Evolutionary conservation across 2,329 filamentous ascomycete species (phyloP), one percentile per base, ranked within the genome.

Genomic region (Colletotrichum navitas): DNA sequence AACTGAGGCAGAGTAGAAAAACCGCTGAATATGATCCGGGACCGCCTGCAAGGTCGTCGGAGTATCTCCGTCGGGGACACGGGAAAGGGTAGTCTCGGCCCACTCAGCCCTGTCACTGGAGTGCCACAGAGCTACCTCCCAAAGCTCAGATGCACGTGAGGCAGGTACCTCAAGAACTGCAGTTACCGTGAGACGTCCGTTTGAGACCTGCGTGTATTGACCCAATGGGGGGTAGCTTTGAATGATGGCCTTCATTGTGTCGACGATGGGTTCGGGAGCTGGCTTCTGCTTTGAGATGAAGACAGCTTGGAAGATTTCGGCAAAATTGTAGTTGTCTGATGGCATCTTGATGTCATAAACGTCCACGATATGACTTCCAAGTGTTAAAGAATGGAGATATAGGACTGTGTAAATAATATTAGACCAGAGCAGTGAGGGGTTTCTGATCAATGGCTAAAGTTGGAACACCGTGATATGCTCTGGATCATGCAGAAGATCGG

Each of bases 61-160:
- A 7, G 60, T 70, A 10, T 77, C 68, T 16, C 68, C 59, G 47
- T 69, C 72, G 45, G 75, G 63, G 73, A 79, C 55, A 10, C 78
- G 75, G 2, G 58, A 56, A 39, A 89, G 76, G 1, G 72, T 67
- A 24, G 83, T 88, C 85, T 95, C 83, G 81, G 81, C 72, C 90
- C 87, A 85, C 74, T 85, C 84, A 34, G 82, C 79, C 63, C 88
- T 87, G 75, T 92, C 90, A 73, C 77, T 73, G 5, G 86, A 86
- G 68, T 93, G 89, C 93, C 94, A 97, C 10, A 97, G 81, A 21
- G 89, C 88, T 41, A 94, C 88, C 75, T 96, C 88, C 91, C 93
- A 96, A 26, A 85, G 77, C 72, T 89, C 83, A 21, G 87, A 82
- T 10, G 85, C 84, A 58, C 87, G 86, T 45, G 83, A 84, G 29